Evolutionary conservation across 2,329 filamentous ascomycete genomes (phyloP), one percentile per base, ranked within the genome.

Genomic region (Neofusicoccum umdonicola): DNA sequence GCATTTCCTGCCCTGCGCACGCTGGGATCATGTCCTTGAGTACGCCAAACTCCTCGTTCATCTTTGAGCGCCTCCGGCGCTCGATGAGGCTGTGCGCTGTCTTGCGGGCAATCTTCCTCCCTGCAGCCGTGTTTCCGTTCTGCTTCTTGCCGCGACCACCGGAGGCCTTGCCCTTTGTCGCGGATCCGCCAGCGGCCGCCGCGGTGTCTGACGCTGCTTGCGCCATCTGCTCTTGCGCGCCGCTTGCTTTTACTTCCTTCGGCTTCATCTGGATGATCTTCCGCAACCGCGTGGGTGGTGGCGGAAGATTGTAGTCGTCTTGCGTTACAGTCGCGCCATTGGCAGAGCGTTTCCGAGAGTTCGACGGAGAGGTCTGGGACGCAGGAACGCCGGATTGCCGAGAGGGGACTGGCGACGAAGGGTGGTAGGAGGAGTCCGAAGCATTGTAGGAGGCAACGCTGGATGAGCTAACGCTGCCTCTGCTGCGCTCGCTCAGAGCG

Each of bases 261-360:
- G 87, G 94, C 78, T 96, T 97, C 93, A 98, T 97, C 79, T 98
- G 94, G 65, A 98, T 98, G 75, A 99, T 98, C 81, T 96, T 98
- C 72, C 94, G 89, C 47, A 92, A 91, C 67, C 94, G 85, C 3
- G 93, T 97, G 0, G 95, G 95, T 15, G 94, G 95, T 9, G 95
- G 95, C 19, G 95, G 95, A 15, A 99, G 85, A 9, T 90, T 85
- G 76, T 97, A 96, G 54, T 85, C 81, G 69, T 88, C 85, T 68
- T 87, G 88, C 64, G 82, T 81, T 65, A 79, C 72, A 57, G 74
- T 75, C 13, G 56, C 54, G 17, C 54, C 45, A 37, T 61, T 65
- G 37, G 39, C 41, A 69, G 68, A 31, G 71, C 69, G 64, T 66
- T 76, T 27, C 39, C 45, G 41, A 71, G 71, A 54, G 74, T 75